Evolutionary conservation across 2,329 filamentous ascomycete species (phyloP).

Genomic region (Cryoendolithus antarcticus): DNA sequence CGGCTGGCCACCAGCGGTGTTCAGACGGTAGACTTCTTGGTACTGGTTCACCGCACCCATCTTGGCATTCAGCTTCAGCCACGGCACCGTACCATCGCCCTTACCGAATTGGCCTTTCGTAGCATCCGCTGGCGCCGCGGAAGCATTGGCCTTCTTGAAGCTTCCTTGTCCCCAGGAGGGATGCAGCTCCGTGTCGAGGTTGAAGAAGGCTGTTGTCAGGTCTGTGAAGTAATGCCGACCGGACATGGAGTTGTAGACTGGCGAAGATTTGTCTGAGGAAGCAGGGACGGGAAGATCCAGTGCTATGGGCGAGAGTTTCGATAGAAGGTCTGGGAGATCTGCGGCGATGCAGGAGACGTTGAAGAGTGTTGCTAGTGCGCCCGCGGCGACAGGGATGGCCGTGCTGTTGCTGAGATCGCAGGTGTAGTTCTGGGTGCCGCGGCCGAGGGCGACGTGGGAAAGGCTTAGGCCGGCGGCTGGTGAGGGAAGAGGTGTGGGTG

Average conservation of each 20-base stretch:
- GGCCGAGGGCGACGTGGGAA: constrained; percentile 71
- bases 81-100: constrained; percentile 60
- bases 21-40: constrained; percentile 68
- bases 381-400: constrained; percentile 50
- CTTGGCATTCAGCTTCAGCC: constrained; percentile 56
- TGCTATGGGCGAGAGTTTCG: constrained; percentile 52
- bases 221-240: constrained; percentile 75
- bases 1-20: constrained; percentile 69
- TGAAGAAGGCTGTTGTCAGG: constrained; percentile 63
- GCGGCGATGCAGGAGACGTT: constrained; percentile 72
- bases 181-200: constrained; percentile 47
- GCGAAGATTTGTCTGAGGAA: constrained; percentile 27
- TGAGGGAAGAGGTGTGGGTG: constrained; percentile 41
- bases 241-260: constrained; percentile 51
- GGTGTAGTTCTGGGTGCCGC: constrained; percentile 90
- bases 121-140: constrained; percentile 51
- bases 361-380: constrained; percentile 75
- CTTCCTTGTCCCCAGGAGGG: constrained; percentile 45
- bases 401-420: constrained; percentile 49
- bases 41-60: constrained; percentile 41
- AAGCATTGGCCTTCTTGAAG: constrained; percentile 49
- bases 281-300: constrained; percentile 48
- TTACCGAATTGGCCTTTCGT: constrained; percentile 42
- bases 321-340: constrained; percentile 53
- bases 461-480: constrained; percentile 50